A percentile compares a stretch with the other conserved stretches of the same genome.
These are phyloP conservation scores for Sideroxylon spinosum DNA, from an alignment of 179 eudicot species.

Conservation along the genomic window DNA sequence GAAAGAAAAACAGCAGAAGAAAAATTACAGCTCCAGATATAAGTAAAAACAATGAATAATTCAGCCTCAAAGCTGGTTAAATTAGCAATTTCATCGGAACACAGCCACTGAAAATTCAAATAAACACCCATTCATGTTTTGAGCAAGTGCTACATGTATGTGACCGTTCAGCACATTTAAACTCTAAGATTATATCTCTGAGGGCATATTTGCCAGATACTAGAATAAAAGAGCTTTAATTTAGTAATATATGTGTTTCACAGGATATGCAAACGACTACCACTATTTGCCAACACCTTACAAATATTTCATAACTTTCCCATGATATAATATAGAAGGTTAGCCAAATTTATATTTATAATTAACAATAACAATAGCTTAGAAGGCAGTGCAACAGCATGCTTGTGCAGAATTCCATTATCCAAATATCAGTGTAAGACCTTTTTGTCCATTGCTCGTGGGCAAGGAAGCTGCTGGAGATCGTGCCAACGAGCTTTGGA, in stretches of 20 bases:
- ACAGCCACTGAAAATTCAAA: neutral
- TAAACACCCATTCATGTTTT: neutral
- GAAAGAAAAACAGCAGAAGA: neutral
- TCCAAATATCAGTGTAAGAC: neutral
- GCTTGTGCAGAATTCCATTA: neutral
- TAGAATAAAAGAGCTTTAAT: conserved; percentile 11
- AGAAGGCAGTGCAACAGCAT: neutral
- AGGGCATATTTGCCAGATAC: neutral
- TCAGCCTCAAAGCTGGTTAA: neutral
- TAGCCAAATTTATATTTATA: neutral
- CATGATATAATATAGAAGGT: neutral
- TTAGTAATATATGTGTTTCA: neutral
- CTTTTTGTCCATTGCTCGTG: neutral
- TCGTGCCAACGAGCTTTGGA: no score
- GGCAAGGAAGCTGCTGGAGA: no score
- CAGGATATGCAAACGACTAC: neutral
- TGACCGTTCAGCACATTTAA: neutral
- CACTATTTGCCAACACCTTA: neutral
- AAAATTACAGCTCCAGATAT: neutral
- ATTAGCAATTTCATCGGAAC: conserved; percentile 6
- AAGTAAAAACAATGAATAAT: neutral
- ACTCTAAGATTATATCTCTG: neutral
- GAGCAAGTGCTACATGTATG: neutral
- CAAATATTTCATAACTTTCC: neutral
- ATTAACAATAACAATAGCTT: neutral